Conservation (phyloP, 768 basidiomycete species). For the Pulveroboletus sp. region DNA sequence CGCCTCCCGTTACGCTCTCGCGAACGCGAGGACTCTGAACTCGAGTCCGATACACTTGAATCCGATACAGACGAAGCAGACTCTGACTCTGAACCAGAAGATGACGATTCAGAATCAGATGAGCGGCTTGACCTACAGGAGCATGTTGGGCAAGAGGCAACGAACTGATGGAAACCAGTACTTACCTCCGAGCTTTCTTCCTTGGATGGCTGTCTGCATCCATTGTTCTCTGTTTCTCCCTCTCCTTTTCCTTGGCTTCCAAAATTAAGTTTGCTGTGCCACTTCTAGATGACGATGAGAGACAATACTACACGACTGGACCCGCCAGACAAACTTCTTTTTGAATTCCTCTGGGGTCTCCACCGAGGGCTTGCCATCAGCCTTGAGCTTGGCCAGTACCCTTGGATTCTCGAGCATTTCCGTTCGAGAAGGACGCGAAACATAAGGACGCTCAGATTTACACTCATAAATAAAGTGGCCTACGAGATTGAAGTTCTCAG, state of each 20-base stretch:
- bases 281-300: conserved; percentile 37
- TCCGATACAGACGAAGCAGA: conserved; percentile 27
- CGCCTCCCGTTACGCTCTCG: conserved; percentile 40
- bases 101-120: conserved; percentile 23
- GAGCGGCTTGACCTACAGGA: conserved; percentile 32
- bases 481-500: conserved; percentile 15
- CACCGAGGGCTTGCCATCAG: conserved; percentile 68
- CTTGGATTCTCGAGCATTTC: conserved; percentile 79
- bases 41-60: conserved; percentile 44
- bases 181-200: conserved; percentile 39
- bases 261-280: conserved; percentile 86
- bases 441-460: conserved; percentile 74
- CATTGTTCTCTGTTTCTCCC: conserved; percentile 40
- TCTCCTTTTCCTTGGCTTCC: conserved; percentile 75
- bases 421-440: conserved; percentile 85
- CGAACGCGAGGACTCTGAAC: conserved; percentile 43
- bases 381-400: conserved; percentile 59
- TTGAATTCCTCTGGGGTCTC: conserved; percentile 92
- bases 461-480: conserved; percentile 94
- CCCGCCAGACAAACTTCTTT: conserved; percentile 49
- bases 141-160: not conserved
- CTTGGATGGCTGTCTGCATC: conserved; percentile 27
- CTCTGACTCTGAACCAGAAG: conserved; percentile 19
- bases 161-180: conserved; percentile 20
- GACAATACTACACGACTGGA: not conserved